Base-by-base conservation (phyloP, 2,329 filamentous ascomycete species). In the Fusarium bactridioides region DNA sequence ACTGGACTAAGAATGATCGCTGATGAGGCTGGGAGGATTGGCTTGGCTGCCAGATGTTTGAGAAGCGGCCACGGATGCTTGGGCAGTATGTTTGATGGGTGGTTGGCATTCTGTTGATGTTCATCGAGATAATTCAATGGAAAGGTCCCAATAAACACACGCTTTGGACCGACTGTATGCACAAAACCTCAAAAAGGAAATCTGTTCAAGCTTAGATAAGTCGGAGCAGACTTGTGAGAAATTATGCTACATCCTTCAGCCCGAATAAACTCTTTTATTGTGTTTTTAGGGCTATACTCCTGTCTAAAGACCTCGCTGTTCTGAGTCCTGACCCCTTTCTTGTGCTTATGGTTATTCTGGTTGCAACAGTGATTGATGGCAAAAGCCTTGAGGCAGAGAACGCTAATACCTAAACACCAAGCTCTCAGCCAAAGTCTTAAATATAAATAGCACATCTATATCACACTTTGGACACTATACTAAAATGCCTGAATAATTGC, bases 221-320 rank as follows among this genome's bases (percentile, higher is more conserved):
- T 9, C 5, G 5, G 10, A 25, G 16, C 0, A 12, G 10, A 12
- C 2, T 9, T 25, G 10, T 4, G 10, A 18, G 5, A 44, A 3
- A 12, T 12, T 44, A 12, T 12, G 23, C 10, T 9, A 18, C 18
- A 25, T 10, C 19, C 7, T 44, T 8, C n/a, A 44, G 13, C n/a
- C 12, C 0, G 7, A 5, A 9, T 18, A 25, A 7, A 25, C 16
- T 44, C 15, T 23, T 23, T 8, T 12, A 44, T 25, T 23, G 5
- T 18, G 41, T 10, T 7, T 18, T 18, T 4, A 23, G 41, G 0
- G 10, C 1, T 10, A 16, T 18, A 13, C 7, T 10, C 15, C 7
- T 16, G 5, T 10, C 7, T 43, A 23, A 16, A 23, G 15, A 6
- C 40, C 15, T 13, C 38, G 2, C 21, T 7, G 8, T 7, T 15